Evolutionary conservation across 2,329 filamentous ascomycete genomes (phyloP), one percentile per base, ranked within the genome.

Genomic region (Drechslera avenae): DNA sequence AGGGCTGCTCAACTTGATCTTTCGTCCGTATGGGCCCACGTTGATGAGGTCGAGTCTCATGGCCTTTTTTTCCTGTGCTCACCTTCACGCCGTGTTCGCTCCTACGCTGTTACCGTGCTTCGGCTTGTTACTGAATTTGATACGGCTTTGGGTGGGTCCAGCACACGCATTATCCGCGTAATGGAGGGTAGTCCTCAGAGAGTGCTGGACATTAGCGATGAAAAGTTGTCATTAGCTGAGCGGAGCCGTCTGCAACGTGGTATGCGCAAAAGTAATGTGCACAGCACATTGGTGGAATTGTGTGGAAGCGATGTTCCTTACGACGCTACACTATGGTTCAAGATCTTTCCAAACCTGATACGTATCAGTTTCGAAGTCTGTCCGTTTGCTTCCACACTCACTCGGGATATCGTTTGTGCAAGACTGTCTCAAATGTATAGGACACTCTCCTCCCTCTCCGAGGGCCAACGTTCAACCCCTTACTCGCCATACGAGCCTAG

Each of bases 21-120:
- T 26, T 95, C 92, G 0, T 89, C 88, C 49, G 87, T 96, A 3
- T 90, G 92, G 80, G 91, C 91, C 1, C 90, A 97, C 68, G 93
- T 99, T 19, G 94, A 99, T 62, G 92, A 97, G 72, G 90, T 97
- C 13, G 94, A 99, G 72, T 95, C 93, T 0, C 94, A 97, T 69
- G 95, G 94, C 0, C 76, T 99, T 2, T 99, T 99, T 78, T 99
- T 99, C 71, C 78, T 99, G 5, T 99, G 94, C 72, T 99, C 94
- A 0, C 94, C 97, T 63, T 97, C 94, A 5, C 84, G 91, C 45
- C 85, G 90, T 46, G 94, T 99, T 19, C 86, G 94, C 43, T 83
- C 90, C 51, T 96, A 94, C 71, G 92, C 94, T 2, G 90, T 99
- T 44, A 96, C 90, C 1, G 93, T 99, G 1, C 79, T 99, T 19